Evolutionary conservation across 2,329 filamentous ascomycete genomes (phyloP).

Genomic region (Whalleya microplaca): DNA sequence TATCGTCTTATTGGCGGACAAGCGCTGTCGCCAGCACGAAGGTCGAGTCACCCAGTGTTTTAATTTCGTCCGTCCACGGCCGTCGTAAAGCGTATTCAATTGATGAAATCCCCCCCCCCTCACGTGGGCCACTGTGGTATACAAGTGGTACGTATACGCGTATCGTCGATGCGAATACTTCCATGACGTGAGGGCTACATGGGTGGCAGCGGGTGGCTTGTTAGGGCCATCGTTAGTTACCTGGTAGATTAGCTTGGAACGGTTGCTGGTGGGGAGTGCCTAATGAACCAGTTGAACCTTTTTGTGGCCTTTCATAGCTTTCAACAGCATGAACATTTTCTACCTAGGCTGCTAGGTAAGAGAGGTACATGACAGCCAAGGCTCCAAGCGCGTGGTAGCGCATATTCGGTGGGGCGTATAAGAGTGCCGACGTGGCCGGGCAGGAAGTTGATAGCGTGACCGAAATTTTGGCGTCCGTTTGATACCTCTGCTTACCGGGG

Average conservation of each 20-base stretch:
- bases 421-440: background rate
- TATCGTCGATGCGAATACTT: background rate
- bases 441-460: background rate
- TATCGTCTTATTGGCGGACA: background rate
- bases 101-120: background rate
- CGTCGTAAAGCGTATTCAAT: background rate
- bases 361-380: background rate
- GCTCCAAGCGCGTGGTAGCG: background rate
- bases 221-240: too few relatives aligned
- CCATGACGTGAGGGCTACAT: background rate
- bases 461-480: background rate
- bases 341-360: too few relatives aligned
- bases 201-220: background rate
- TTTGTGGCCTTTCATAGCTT: too few relatives aligned
- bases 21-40: background rate
- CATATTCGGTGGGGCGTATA: background rate
- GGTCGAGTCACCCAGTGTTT: background rate
- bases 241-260: background rate
- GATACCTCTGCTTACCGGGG: too few relatives aligned
- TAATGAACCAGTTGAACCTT: background rate
- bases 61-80: too few relatives aligned
- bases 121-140: background rate
- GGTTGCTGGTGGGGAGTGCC: background rate
- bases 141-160: too few relatives aligned
- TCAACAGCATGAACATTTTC: background rate